Conservation (phyloP, 495 filamentous ascomycete genomes). For the Hapsidospora chrysogenum region DNA sequence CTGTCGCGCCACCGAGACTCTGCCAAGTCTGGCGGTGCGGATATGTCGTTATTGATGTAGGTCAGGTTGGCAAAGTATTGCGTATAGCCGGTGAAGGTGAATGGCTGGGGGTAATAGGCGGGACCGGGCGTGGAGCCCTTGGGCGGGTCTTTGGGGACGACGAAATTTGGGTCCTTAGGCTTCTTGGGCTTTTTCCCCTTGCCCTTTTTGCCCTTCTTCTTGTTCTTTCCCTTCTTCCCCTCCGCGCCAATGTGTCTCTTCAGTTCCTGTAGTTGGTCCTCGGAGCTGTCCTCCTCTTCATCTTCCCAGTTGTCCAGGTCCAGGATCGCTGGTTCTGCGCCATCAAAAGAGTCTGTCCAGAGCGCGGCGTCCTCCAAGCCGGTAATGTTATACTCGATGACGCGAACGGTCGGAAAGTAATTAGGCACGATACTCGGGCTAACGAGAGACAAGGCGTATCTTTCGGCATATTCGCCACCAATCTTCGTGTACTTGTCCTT, state of each 20-base stretch:
- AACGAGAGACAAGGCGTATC: slow-evolving; percentile 66
- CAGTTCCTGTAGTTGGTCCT: slow-evolving; percentile 1
- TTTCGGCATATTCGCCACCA: slow-evolving; percentile 66
- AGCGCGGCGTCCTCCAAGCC: slow-evolving; percentile 41
- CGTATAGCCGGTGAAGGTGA: slow-evolving; percentile 59
- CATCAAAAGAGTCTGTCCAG: slow-evolving; percentile 21
- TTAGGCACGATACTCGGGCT: slow-evolving; percentile 82
- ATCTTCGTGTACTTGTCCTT: slow-evolving; percentile 46
- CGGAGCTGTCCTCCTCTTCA: slow-evolving; percentile 5
- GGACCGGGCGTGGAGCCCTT: slow-evolving; percentile 65
- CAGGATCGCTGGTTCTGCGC: neutral
- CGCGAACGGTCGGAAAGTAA: slow-evolving; percentile 73
- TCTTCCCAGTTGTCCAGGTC: slow-evolving; percentile 6
- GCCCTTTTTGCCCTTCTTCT: slow-evolving; percentile 30
- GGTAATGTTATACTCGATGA: slow-evolving; percentile 87
- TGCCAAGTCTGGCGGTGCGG: slow-evolving; percentile 5
- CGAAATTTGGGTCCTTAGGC: slow-evolving; percentile 42
- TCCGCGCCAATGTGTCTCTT: neutral
- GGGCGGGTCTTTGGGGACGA: slow-evolving; percentile 55
- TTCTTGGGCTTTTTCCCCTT: slow-evolving; percentile 34
- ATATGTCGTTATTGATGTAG: slow-evolving; percentile 53
- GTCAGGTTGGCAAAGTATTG: slow-evolving; percentile 95
- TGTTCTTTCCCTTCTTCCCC: neutral
- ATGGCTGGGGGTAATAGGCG: slow-evolving; percentile 74
- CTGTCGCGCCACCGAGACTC: slow-evolving; percentile 28